These are phyloP conservation scores for Rossbeevera mucosa DNA, from an alignment of 768 basidiomycete genomes.

Conservation along the genomic window DNA sequence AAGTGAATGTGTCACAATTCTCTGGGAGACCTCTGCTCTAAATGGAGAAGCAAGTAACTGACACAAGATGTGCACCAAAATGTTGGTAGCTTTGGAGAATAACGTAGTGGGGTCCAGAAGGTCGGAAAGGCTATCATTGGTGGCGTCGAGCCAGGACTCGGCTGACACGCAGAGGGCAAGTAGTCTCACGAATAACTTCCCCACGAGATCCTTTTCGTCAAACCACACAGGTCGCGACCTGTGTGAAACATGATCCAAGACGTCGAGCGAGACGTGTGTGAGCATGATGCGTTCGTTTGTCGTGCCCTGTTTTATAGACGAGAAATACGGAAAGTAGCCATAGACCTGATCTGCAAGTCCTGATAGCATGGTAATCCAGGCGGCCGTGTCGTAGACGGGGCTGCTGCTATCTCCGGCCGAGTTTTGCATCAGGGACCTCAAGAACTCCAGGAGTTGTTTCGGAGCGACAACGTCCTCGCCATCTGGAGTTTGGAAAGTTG, in stretches of 20 bases:
- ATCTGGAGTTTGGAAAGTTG: slow-evolving; percentile 30
- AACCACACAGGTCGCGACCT: slow-evolving; percentile 50
- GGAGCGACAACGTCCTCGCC: slow-evolving; percentile 23
- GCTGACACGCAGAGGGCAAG: slow-evolving; percentile 51
- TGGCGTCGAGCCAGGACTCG: slow-evolving; percentile 56
- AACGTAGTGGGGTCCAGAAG: slow-evolving; percentile 45
- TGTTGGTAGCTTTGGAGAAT: slow-evolving; percentile 42
- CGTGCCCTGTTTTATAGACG: slow-evolving; percentile 45
- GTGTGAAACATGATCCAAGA: slow-evolving; percentile 48
- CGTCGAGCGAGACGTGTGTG: slow-evolving; percentile 49
- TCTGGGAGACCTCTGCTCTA: slow-evolving; percentile 16
- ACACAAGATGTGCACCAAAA: slow-evolving; percentile 43
- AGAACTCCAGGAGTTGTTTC: slow-evolving; percentile 41
- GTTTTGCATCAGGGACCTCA: slow-evolving; percentile 36
- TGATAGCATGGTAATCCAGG: slow-evolving; percentile 49
- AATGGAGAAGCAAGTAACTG: slow-evolving; percentile 23
- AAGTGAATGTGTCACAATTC: slow-evolving; percentile 17
- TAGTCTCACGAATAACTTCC: slow-evolving; percentile 47
- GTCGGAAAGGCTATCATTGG: slow-evolving; percentile 35
- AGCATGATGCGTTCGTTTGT: slow-evolving; percentile 56
- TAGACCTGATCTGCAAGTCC: slow-evolving; percentile 53
- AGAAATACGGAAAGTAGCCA: slow-evolving; percentile 51
- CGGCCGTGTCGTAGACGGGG: slow-evolving; percentile 33
- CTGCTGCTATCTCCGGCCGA: slow-evolving; percentile 32
- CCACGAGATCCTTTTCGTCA: slow-evolving; percentile 41